phyloP scores from a whole-genome alignment of 441 rosid species.

The Jatropha multifida region DNA sequence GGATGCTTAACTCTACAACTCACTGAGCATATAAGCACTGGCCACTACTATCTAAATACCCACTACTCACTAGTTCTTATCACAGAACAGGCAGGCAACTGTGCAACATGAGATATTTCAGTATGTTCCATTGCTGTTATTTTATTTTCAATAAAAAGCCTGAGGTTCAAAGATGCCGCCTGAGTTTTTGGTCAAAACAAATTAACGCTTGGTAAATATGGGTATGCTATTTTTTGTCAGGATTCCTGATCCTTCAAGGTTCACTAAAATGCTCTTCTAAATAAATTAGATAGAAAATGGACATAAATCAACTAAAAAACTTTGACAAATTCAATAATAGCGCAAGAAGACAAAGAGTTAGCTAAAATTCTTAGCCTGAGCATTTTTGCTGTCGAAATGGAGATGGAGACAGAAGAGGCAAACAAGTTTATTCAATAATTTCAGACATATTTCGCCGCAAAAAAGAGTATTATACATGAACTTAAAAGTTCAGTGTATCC shows the following conservation, averaged over 20 bases:
- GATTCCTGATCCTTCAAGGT: neutral
- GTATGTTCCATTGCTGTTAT: too few relatives aligned
- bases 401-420: neutral
- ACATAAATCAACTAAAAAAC: neutral
- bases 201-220: neutral
- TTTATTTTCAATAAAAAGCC: neutral
- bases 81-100: neutral
- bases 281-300: neutral
- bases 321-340: neutral
- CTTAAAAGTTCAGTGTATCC: neutral
- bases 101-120: neutral
- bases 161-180: neutral
- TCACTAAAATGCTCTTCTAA: neutral
- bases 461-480: neutral
- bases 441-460: neutral
- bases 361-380: neutral
- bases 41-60: neutral
- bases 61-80: neutral
- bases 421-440: neutral
- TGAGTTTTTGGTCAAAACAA: neutral
- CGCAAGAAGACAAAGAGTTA: neutral
- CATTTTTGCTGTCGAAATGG: neutral
- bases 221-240: neutral
- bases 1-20: neutral
- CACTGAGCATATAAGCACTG: neutral